Base-by-base conservation (phyloP, 495 filamentous ascomycete genomes). In the Penicillium bovifimosum region DNA sequence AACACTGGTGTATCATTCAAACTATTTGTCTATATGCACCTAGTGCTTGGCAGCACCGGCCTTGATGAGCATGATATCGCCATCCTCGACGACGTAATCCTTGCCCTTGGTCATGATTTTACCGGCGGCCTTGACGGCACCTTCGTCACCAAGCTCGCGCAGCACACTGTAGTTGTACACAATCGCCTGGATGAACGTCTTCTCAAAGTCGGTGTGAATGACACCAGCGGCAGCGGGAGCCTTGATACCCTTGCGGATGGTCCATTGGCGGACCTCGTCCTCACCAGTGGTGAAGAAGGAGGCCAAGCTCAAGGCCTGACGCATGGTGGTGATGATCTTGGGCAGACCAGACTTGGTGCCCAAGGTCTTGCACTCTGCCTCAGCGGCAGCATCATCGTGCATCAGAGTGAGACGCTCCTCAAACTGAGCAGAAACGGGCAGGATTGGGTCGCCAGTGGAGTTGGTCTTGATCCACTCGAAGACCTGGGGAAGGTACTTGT, bases 81-180 rank as follows among this genome's bases (percentile, higher is more conserved):
- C 72, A 52, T 78, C 74, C 54, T 73, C 63, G 6, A 74, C 69
- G 20, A 95, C 81, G 67, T 99, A 96, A 40, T 99, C 95, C 77
- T 99, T 99, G 58, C 95, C 95, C 80, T 97, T 99, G 54, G 95
- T 97, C 85, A 96, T 86, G 48, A 97, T 65, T 77, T 99, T 99
- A 56, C 95, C 95, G 61, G 87, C 89, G 16, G 95, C 84, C 79
- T 90, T 95, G 54, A 96, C 87, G 46, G 83, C 81, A 16, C 80
- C 77, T 73, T 99, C 95, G 65, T 96, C 91, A 27, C 91, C 92
- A 29, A 86, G 74, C 72, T 96, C 91, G 72, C 84, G 87, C 43
- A 97, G 76, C 7, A 78, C 69, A 20, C 59, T 73, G 74, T 83
- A 97, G 75, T 95, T 96, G 74, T 78, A 96, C 40, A 95, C 87